These are phyloP conservation scores for Wickerhamomyces mucosus DNA, from an alignment of 805 yeast species.

Conservation along the genomic window DNA sequence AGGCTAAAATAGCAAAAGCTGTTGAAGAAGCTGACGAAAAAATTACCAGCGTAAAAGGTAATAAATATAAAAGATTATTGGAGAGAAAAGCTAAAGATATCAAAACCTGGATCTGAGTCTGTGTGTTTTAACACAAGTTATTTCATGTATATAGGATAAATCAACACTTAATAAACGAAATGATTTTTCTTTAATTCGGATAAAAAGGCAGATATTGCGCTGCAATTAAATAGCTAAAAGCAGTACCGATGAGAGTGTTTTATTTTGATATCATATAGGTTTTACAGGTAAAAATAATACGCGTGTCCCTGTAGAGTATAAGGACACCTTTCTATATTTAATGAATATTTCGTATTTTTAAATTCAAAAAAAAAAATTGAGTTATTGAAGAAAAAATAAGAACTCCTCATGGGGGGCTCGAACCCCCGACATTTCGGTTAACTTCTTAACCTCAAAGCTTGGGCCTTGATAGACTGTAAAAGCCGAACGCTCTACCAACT, in stretches of 20 bases:
- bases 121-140: no score
- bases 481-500: constrained; percentile 24
- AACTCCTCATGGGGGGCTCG: constrained; percentile 25
- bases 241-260: no score
- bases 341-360: neutral
- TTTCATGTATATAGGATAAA: neutral
- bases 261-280: no score
- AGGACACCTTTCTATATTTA: neutral
- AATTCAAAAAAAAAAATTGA: neutral
- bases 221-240: no score
- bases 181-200: no score
- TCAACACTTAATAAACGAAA: neutral
- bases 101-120: constrained; percentile 16
- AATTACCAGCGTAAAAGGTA: constrained; percentile 38
- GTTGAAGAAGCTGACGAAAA: constrained; percentile 56
- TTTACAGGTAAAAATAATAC: no score
- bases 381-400: constrained; percentile 10
- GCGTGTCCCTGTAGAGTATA: no score
- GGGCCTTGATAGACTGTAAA: constrained; percentile 17
- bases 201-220: neutral
- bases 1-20: constrained; percentile 55
- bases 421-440: constrained; percentile 23
- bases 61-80: constrained; percentile 17
- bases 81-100: constrained; percentile 16
- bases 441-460: constrained; percentile 7